Conservation (phyloP, 805 yeast species). For the Candida ponderosae region DNA sequence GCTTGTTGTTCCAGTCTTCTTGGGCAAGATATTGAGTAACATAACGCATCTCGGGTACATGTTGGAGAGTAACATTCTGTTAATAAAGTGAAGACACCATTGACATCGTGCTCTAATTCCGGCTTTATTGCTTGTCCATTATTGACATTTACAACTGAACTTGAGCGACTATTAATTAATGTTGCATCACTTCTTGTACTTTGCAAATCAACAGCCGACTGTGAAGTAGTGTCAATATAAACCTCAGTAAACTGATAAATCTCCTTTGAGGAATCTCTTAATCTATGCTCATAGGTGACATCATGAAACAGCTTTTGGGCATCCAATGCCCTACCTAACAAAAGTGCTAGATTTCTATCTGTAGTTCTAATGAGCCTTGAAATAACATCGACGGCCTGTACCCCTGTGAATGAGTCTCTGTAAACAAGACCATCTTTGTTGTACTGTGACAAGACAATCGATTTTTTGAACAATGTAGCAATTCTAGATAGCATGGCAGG, state of each 20-base stretch:
- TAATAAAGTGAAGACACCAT: slow-evolving; percentile 87
- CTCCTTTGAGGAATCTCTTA: slow-evolving; percentile 82
- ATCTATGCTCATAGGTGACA: slow-evolving; percentile 88
- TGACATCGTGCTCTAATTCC: slow-evolving; percentile 35
- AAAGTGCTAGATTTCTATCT: slow-evolving; percentile 82
- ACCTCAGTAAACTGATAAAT: slow-evolving; percentile 75
- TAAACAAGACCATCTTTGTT: slow-evolving; percentile 88
- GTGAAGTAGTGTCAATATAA: slow-evolving; percentile 28
- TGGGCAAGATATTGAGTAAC: slow-evolving; percentile 96
- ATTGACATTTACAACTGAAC: slow-evolving; percentile 8
- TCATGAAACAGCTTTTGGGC: slow-evolving; percentile 94
- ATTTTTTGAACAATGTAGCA: slow-evolving; percentile 67
- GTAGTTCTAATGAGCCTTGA: slow-evolving; percentile 81
- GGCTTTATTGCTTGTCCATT: slow-evolving; percentile 5
- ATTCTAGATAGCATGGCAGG: slow-evolving; percentile 87
- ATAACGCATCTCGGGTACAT: slow-evolving; percentile 77
- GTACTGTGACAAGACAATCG: slow-evolving; percentile 64
- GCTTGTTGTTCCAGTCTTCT: slow-evolving; percentile 94
- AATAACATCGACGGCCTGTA: slow-evolving; percentile 88
- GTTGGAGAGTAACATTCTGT: slow-evolving; percentile 98
- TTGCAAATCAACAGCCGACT: slow-evolving; percentile 3
- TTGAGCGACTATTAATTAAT: slow-evolving; percentile 9
- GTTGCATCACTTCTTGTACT: slow-evolving; percentile 9
- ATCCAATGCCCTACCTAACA: slow-evolving; percentile 86
- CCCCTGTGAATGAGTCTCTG: slow-evolving; percentile 89